phyloP scores from a whole-genome alignment of 2,329 filamentous ascomycete species.

The Xylariaceae sp. region DNA sequence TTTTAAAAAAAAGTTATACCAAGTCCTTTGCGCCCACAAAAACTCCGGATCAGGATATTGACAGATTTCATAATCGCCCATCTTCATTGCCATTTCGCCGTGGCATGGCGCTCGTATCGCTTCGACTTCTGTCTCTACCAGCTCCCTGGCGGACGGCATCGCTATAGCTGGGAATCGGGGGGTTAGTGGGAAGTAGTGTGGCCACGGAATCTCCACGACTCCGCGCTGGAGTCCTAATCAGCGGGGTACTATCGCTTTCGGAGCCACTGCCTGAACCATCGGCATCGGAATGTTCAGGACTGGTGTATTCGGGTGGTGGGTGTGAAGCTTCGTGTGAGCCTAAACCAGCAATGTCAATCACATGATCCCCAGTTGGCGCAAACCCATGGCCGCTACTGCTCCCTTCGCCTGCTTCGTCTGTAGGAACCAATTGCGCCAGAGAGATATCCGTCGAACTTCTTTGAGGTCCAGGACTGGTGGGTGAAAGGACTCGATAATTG shows the following conservation, averaged over 20 bases:
- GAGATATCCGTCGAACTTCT: slow-evolving; percentile 95
- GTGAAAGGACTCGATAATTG: slow-evolving; percentile 68
- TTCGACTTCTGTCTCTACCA: slow-evolving; percentile 42
- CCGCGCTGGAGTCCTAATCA: slow-evolving; percentile 45
- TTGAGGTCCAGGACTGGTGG: slow-evolving; percentile 81
- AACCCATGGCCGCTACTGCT: slow-evolving; percentile 40
- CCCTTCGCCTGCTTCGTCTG: slow-evolving; percentile 66
- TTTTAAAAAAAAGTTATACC: slow-evolving; percentile 1
- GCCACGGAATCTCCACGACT: slow-evolving; percentile 47
- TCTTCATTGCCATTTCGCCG: slow-evolving; percentile 14
- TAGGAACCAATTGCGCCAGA: slow-evolving; percentile 72
- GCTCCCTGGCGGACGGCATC: slow-evolving; percentile 60
- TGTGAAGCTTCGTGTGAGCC: slow-evolving; percentile 52
- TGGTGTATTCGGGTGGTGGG: slow-evolving; percentile 67
- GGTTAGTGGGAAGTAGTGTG: slow-evolving; percentile 38
- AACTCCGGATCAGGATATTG: slow-evolving; percentile 8
- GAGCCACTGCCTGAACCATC: slow-evolving; percentile 52
- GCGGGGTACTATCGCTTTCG: slow-evolving; percentile 50
- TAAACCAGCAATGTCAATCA: slow-evolving; percentile 36
- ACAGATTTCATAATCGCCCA: background rate
- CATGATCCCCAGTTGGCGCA: slow-evolving; percentile 34
- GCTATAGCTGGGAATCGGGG: slow-evolving; percentile 78
- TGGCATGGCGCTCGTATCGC: slow-evolving; percentile 33
- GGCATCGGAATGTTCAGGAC: slow-evolving; percentile 56
- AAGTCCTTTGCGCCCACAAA: slow-evolving; percentile 13